Conservation (phyloP, 2,329 filamentous ascomycete species). For the Penicillium vulpinum region DNA sequence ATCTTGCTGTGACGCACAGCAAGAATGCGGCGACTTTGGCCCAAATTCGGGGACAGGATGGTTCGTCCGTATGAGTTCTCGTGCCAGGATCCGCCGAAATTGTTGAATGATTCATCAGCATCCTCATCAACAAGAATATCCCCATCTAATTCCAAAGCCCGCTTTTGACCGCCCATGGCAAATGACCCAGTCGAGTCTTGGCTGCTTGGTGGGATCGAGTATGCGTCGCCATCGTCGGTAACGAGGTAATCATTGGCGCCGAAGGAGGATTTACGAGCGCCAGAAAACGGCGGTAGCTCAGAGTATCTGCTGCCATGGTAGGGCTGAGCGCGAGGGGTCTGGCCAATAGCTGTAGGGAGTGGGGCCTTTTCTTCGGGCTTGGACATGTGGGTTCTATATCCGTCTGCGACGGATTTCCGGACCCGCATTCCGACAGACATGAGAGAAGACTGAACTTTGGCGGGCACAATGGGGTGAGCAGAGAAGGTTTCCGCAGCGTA, state of each 20-base stretch:
- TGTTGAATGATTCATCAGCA: constrained; percentile 33
- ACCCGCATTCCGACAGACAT: constrained; percentile 91
- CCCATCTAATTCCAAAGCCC: constrained; percentile 41
- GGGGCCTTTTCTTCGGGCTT: constrained; percentile 26
- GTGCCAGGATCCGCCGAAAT: constrained; percentile 27
- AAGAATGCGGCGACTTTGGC: constrained; percentile 29
- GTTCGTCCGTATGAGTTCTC: constrained; percentile 29
- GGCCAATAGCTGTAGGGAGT: constrained; percentile 4
- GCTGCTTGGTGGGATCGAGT: constrained; percentile 43
- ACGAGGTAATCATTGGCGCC: constrained; percentile 25
- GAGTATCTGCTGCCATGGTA: constrained; percentile 31
- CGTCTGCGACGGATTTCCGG: constrained; percentile 88
- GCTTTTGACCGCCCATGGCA: constrained; percentile 42
- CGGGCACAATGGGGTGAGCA: constrained; percentile 57
- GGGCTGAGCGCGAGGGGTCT: constrained; percentile 4
- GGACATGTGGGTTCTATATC: constrained; percentile 71
- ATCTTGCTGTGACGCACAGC: constrained; percentile 10
- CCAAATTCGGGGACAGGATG: constrained; percentile 36
- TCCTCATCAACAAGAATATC: constrained; percentile 42
- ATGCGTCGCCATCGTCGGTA: constrained; percentile 38
- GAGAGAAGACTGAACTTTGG: constrained; percentile 74
- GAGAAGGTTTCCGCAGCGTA: constrained; percentile 43
- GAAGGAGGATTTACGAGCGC: constrained; percentile 64
- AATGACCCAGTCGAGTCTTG: constrained; percentile 35
- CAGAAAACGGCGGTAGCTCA: constrained; percentile 79